Evolutionary conservation across 2,329 filamentous ascomycete genomes (phyloP).

Genomic region (Curvularia spicifera): DNA sequence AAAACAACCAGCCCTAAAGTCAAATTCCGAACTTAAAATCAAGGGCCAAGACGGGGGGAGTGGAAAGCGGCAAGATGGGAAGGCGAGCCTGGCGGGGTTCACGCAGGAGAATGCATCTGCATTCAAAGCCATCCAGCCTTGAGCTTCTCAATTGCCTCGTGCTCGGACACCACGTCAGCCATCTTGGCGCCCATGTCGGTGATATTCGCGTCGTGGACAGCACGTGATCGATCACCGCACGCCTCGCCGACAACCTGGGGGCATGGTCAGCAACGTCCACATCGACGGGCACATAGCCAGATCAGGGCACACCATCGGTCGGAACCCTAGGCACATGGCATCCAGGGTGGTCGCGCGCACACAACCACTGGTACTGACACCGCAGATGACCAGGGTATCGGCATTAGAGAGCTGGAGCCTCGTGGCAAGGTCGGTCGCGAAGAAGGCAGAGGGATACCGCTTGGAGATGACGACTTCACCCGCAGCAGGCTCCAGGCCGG

Average conservation of each 20-base stretch:
- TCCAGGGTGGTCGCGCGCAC: slow-evolving; percentile 56
- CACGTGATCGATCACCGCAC: slow-evolving; percentile 55
- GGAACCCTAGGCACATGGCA: slow-evolving; percentile 54
- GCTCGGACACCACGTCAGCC: slow-evolving; percentile 54
- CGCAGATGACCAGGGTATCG: slow-evolving; percentile 57
- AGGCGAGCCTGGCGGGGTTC: neutral
- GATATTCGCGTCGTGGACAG: slow-evolving; percentile 55
- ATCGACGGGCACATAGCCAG: slow-evolving; percentile 18
- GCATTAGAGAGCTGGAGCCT: slow-evolving; percentile 49
- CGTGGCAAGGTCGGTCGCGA: slow-evolving; percentile 54
- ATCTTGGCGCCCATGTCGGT: slow-evolving; percentile 58
- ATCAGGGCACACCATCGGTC: slow-evolving; percentile 51
- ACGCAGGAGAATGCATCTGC: neutral
- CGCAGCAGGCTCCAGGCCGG: slow-evolving; percentile 48
- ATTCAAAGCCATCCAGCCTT: slow-evolving; percentile 44
- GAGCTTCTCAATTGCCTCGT: slow-evolving; percentile 51
- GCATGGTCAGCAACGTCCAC: slow-evolving; percentile 15
- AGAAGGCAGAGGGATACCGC: slow-evolving; percentile 55
- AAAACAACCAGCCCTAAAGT: neutral
- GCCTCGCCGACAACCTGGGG: slow-evolving; percentile 52
- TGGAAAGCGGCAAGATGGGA: neutral
- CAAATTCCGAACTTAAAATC: neutral
- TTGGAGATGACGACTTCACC: slow-evolving; percentile 51
- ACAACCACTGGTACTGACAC: slow-evolving; percentile 57
- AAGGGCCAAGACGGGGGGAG: neutral